Evolutionary conservation across 2,329 filamentous ascomycete species (phyloP), one percentile per base, ranked within the genome.

Genomic region (Fusarium praegraminearum): DNA sequence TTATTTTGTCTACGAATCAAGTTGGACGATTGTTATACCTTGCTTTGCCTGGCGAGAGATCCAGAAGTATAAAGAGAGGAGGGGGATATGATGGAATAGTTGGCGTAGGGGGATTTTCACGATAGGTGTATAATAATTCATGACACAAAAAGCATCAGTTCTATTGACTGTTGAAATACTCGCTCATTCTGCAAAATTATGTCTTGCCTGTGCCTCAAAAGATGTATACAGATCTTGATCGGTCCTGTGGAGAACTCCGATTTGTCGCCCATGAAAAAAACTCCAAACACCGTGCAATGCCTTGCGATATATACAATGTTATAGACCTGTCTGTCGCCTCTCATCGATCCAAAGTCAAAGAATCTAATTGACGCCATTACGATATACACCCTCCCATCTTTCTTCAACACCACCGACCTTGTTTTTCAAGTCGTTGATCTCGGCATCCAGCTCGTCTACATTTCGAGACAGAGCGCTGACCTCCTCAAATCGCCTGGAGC

Each of bases 401-500:
- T 84, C 78, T 67, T 95, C 92, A 7, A 95, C 84, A 20, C 86
- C 86, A 1, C 84, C 85, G 8, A 96, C 85, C 73, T 89, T 87
- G n/a, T 82, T 83, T 71, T 85, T 90, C 15, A 93, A 80, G 30
- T 83, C 84, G 66, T 89, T 87, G 68, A 97, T 95, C 81, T 97
- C 94, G 36, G 82, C 83, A 43, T 91, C 92, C 59, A 98, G 80
- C 80, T 97, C 94, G 59, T 96, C 93, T 30, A 93, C 81, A 73
- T 97, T 97, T 61, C 90, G 86, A 6, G 90, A 90, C 59, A 98
- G 81, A 13, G 92, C 93, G 58, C 89, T 88, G 4, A 97, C 92
- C 79, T 98, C 94, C 75, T 97, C 94, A 71, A 97, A 97, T 62
- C 93, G 89, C 30, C 93, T 84, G 13, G 91, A 88, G 43, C 90